Base-by-base conservation (phyloP, 352 stramenopile genomes). In the Pythium monospermum region DNA sequence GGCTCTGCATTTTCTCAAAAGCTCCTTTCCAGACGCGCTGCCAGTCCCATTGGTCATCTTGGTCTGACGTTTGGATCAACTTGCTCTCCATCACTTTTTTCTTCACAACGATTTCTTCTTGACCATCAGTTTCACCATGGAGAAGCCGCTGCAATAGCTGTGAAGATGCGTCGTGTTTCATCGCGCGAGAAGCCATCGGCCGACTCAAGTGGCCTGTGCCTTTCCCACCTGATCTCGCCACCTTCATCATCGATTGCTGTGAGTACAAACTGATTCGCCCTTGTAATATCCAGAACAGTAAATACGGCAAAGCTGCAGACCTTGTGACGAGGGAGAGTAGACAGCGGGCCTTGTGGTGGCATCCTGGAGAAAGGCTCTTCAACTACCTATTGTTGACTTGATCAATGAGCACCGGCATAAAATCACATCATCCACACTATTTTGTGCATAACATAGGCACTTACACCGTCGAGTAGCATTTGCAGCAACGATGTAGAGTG, bases 1-100 rank as follows among this genome's bases (percentile, higher is more conserved):
- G 60, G 2, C 51, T 56, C 0, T 52, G 74, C 59, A 86, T 76
- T 37, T 73, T 73, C 50, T 85, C 71, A 45, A 88, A 88, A 10
- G 74, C 73, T 31, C 71, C 73, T 71, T 85, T 83, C 74, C 77
- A 88, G 25, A 86, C 66, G 22, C 63, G 70, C 51, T 85, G 66
- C 77, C 74, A 85, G 48, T 86, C 74, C 64, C 69, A 87, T 40
- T 87, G 75, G 22, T 85, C 73, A 23, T 86, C 69, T 47, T 75
- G 56, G 11, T 86, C 69, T 35, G 66, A 64, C 2, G 73, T 89
- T 45, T 89, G 75, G 30, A 73, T 65, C 56, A 80, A 69, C 40
- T 80, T 79, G 25, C 36, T 76, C 31, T 66, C 59, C 42, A 58
- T 71, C 15, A 49, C 45, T 42, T 66, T 64, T 48, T 54, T 23